Base-by-base conservation (phyloP, 257 asterid species). In the Solanum infundibuliforme region DNA sequence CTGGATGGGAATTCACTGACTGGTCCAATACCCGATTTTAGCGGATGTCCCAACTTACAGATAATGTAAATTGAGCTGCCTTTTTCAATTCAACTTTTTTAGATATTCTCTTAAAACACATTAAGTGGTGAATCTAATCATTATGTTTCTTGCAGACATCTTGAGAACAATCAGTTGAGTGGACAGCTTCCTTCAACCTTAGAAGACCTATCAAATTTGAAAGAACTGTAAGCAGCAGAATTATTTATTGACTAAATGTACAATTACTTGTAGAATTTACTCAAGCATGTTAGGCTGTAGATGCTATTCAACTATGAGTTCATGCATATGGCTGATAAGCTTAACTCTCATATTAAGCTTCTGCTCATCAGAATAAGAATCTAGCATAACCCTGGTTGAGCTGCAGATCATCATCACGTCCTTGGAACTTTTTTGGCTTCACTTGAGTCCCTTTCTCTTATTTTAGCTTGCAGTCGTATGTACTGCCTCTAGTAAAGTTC, bases 21-120 rank as follows among this genome's bases (percentile, higher is more conserved):
- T 74, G 99, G 99, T 88, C 60, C 95, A 23, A 91, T 97, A 92
- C 99, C 99, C 35, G 99, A 97, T 91, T 94, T 97, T 93, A 92
- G 97, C 58, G 98, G 96, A 86, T 95, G 98, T 90, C 94, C 95
- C 32, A 92, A 92, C 94, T 91, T 97, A 91, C 93, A 86, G 91
- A 95, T 25, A 88, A 92, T 97, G 99, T 97, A 91, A 90, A 43
- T 48, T 13, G 21, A 52, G 52, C 76, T 85, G 18, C 16, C 60
- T 81, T 39, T 82, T 62, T 55, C 86, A 71, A 41, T 86, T 87
- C 69, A 46, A 55, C 27, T 12, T 27, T 83, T 21, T 74, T 12
- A 11, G 21, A 43, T 82, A 48, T 76, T 83, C 31, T 58, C 72
- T 36, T 86, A 20, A 32, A 75, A 18, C 60, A 60, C 14, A 25